Conservation (phyloP, 257 asterid genomes). For the Rauvolfia tetraphylla region DNA sequence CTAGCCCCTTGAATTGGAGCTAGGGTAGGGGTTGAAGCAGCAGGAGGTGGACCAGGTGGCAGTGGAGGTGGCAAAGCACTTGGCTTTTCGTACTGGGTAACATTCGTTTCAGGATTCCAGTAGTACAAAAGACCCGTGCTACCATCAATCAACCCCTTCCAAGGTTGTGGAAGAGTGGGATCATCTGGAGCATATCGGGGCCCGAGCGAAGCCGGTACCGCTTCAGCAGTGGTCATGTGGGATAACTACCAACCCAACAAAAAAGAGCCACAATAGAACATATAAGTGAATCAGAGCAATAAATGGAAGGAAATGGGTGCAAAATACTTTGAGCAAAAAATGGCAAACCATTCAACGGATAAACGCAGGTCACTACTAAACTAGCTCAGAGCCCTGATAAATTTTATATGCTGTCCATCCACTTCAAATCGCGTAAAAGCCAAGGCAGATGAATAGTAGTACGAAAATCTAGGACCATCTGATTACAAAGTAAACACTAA, state of each 20-base stretch:
- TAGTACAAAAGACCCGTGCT: conserved; percentile 61
- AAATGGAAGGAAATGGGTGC: no score
- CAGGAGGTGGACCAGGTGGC: conserved; percentile 66
- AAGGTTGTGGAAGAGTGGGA: conserved; percentile 86
- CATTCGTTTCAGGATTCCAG: conserved; percentile 92
- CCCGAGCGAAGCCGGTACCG: conserved; percentile 50
- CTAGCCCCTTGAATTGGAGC: conserved; percentile 66
- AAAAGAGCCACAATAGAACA: neutral
- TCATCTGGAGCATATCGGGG: conserved; percentile 94
- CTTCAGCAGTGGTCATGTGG: conserved; percentile 66
- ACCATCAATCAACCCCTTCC: conserved; percentile 93
- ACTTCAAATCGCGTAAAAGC: neutral
- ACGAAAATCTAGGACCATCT: neutral
- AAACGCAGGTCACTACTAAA: neutral
- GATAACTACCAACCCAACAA: conserved; percentile 9
- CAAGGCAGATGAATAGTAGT: neutral
- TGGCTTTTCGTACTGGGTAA: conserved; percentile 85
- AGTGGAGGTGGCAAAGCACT: conserved; percentile 58
- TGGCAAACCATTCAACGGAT: neutral
- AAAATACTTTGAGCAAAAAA: neutral
- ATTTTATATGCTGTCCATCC: neutral
- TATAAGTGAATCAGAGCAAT: neutral
- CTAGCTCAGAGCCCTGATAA: neutral
- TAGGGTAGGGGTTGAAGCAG: conserved; percentile 51
- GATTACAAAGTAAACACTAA: neutral